Evolutionary conservation across 148 eudicot genomes (phyloP), one percentile per base, ranked within the genome.

Genomic region (Euryodendron excelsum): DNA sequence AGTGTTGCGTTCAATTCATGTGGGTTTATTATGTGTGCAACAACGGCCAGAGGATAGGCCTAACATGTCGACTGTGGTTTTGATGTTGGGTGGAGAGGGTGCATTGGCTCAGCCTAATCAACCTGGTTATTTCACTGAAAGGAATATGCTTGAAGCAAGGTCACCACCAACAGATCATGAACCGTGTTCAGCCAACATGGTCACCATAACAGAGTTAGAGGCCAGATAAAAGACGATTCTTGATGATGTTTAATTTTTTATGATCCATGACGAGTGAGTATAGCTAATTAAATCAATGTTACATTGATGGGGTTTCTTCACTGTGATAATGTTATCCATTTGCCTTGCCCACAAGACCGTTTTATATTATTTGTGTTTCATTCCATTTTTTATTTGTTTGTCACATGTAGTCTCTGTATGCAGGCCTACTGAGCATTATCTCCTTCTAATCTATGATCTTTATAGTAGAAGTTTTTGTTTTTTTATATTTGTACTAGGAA

Each of bases 61-160:
- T 7, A 50, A 34, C 31, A 77, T 77, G 82, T 47, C 81, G 0
- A 10, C 55, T 17, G 85, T 74, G 66, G 75, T 82, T 7, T 31
- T 36, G 7, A 82, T 82, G 85, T 68, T 82, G 45, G 25, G 44
- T 17, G 69, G 59, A 39, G 81, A 75, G 18, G 21, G 50, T 37
- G 13, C 68, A 34, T 44, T 74, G 55, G 53, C 77, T 10, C 58
- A 41, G 52, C 78, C 78, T 45, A 75, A 75, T 25, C 69, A 75
- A 44, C 78, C 78, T 39, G 78, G 56, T 21, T 75, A 61, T 75
- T 75, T 75, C 58, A 45, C 33, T 7, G 78, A 61, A 18, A 62
- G 52, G 69, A 65, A 62, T 21, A 18, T 60, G 15, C 58, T 25
- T 18, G 69, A 60, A 75, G 78, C 55, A 11, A 20, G 61, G n/a